Percentiles rank a stretch among this genome's conserved stretches.
Evolutionary conservation across 2,329 filamentous ascomycete genomes (phyloP).

Genomic region (Verticillium isaacii): DNA sequence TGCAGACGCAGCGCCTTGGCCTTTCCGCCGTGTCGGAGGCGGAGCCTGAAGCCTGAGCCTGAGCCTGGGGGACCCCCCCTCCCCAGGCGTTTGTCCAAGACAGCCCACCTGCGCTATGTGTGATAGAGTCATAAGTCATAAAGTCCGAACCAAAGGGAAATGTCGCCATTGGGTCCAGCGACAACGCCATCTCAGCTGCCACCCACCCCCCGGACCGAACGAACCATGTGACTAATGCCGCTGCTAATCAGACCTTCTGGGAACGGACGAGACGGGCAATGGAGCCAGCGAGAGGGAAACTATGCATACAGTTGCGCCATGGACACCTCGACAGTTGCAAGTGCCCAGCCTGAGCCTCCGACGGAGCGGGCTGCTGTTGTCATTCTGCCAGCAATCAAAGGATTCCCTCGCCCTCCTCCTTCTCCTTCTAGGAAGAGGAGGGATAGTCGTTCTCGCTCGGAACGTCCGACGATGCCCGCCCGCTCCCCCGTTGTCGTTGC

Average conservation of each 20-base stretch:
- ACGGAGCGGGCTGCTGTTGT: no score
- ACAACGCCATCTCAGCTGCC: not conserved
- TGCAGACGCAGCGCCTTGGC: not conserved
- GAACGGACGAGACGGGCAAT: not conserved
- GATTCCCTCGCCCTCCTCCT: not conserved
- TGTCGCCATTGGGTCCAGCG: slow-evolving; percentile 1
- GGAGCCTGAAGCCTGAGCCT: no score
- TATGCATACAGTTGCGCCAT: not conserved
- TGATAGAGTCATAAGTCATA: not conserved
- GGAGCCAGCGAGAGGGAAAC: not conserved
- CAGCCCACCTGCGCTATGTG: not conserved
- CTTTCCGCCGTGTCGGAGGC: not conserved
- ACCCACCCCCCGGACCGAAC: not conserved
- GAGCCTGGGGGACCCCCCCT: not conserved
- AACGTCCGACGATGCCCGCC: not conserved
- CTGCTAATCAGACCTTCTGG: not conserved
- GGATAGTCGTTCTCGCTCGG: not conserved
- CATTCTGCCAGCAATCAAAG: not conserved
- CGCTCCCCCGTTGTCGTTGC: not conserved
- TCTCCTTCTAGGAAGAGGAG: not conserved
- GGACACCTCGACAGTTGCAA: slow-evolving; percentile 1
- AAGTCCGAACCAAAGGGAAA: not conserved
- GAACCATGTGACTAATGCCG: not conserved
- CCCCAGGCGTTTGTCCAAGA: not conserved
- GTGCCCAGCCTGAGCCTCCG: not conserved